Evolutionary conservation across 768 basidiomycete genomes (phyloP).

Genomic region (Holtermannia corniformis): DNA sequence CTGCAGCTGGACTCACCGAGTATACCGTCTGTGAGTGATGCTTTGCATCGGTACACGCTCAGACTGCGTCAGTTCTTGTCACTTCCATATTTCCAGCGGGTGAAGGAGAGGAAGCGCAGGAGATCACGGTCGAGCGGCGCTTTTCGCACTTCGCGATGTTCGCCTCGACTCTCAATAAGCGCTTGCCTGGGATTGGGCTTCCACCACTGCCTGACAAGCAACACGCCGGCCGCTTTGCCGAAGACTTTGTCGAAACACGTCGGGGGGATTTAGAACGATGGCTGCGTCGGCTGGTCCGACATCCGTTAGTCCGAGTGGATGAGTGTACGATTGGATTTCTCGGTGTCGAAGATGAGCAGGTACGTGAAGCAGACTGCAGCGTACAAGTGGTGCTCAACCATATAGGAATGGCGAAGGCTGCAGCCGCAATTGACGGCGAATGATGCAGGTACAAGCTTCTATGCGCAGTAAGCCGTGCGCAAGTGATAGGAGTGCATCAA

Average conservation of each 20-base stretch:
- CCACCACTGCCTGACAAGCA: constrained; percentile 80
- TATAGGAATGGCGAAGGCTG: constrained; percentile 40
- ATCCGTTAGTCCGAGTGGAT: constrained; percentile 66
- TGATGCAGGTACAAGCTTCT: neutral
- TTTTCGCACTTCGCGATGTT: constrained; percentile 78
- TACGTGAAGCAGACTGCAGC: constrained; percentile 43
- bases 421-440: neutral
- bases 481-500: no score
- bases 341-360: constrained; percentile 62
- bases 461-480: neutral
- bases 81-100: constrained; percentile 57
- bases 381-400: neutral
- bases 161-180: constrained; percentile 58
- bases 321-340: constrained; percentile 74
- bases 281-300: constrained; percentile 57
- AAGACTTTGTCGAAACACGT: constrained; percentile 75
- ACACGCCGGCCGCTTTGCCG: constrained; percentile 74
- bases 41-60: neutral
- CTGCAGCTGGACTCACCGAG: constrained; percentile 53
- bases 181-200: constrained; percentile 65
- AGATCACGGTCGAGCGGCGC: constrained; percentile 67
- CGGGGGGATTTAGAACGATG: constrained; percentile 74
- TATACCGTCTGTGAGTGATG: constrained; percentile 52
- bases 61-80: constrained; percentile 55
- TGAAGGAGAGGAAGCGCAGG: constrained; percentile 40